phyloP scores from a whole-genome alignment of 2,329 filamentous ascomycete species.

The Sarocladium kiliense region DNA sequence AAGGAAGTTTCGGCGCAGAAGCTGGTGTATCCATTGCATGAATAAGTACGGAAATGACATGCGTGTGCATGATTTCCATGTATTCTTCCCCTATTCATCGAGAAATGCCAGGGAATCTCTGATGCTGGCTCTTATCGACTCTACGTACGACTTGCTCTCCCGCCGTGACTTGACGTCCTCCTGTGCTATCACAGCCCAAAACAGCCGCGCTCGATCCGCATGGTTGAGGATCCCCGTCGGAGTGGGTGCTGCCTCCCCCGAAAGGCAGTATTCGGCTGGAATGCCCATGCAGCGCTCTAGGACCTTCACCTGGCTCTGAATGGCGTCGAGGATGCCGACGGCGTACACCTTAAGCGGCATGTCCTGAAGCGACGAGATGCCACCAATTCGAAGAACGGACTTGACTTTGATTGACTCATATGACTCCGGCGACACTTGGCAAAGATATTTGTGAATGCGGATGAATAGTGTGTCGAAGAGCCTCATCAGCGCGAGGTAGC shows the following conservation, averaged over 20 bases:
- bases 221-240: constrained; percentile 5
- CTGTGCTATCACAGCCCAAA: constrained; percentile 15
- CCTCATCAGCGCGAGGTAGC: constrained; percentile 17
- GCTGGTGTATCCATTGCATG: too few species aligned
- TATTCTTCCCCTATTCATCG: too few species aligned
- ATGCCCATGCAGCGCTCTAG: constrained; percentile 17
- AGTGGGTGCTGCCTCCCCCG: constrained; percentile 13
- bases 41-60: too few species aligned
- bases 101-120: constrained; percentile 15
- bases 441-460: constrained; percentile 13
- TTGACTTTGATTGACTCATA: constrained; percentile 17
- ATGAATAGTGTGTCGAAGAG: constrained; percentile 16
- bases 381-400: constrained; percentile 18
- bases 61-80: too few species aligned
- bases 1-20: too few species aligned
- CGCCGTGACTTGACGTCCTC: constrained; percentile 17
- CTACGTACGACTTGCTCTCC: constrained; percentile 16
- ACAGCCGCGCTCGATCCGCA: constrained; percentile 15
- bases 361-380: constrained; percentile 18
- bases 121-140: constrained; percentile 18
- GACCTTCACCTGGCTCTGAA: constrained; percentile 15
- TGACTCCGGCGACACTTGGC: constrained; percentile 12
- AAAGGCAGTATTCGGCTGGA: constrained; percentile 17
- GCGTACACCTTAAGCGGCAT: constrained; percentile 18
- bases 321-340: constrained; percentile 16